phyloP scores from a whole-genome alignment of 768 basidiomycete species.

The Cystoderma amianthinum region DNA sequence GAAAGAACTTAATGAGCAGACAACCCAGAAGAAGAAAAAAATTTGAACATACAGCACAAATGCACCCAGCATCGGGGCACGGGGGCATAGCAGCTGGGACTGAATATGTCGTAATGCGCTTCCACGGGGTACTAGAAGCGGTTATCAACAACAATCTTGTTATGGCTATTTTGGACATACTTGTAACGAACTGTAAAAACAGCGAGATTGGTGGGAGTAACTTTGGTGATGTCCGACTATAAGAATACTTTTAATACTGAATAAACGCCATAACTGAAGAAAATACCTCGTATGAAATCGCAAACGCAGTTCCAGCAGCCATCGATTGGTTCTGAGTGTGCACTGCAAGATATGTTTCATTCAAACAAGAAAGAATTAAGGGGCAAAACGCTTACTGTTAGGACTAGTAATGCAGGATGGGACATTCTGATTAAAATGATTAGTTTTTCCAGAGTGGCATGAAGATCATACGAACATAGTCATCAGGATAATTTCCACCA shows the following conservation, averaged over 20 bases:
- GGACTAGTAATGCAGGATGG: conserved; percentile 37
- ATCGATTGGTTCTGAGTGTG: conserved; percentile 44
- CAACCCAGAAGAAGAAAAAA: neutral
- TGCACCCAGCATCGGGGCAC: conserved; percentile 44
- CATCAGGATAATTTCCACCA: conserved; percentile 33
- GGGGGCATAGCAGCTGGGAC: conserved; percentile 42
- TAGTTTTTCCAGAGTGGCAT: conserved; percentile 1
- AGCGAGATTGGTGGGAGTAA: conserved; percentile 39
- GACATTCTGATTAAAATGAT: conserved; percentile 25
- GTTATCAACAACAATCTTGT: neutral
- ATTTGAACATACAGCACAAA: conserved; percentile 35
- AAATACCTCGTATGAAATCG: conserved; percentile 43
- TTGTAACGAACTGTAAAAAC: conserved; percentile 46
- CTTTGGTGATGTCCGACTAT: conserved; percentile 39
- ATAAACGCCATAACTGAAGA: neutral
- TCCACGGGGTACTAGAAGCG: conserved; percentile 42
- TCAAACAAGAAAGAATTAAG: neutral
- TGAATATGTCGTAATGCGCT: conserved; percentile 35
- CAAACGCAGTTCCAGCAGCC: conserved; percentile 50
- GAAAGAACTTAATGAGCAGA: conserved; percentile 1
- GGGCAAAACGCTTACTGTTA: conserved; percentile 29
- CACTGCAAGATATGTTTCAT: conserved; percentile 22
- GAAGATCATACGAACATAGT: conserved; percentile 27
- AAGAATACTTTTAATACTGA: neutral
- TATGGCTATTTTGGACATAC: conserved; percentile 17